Conservation (phyloP, 169 alveolate genomes). For the Eimeria praecox region DNA sequence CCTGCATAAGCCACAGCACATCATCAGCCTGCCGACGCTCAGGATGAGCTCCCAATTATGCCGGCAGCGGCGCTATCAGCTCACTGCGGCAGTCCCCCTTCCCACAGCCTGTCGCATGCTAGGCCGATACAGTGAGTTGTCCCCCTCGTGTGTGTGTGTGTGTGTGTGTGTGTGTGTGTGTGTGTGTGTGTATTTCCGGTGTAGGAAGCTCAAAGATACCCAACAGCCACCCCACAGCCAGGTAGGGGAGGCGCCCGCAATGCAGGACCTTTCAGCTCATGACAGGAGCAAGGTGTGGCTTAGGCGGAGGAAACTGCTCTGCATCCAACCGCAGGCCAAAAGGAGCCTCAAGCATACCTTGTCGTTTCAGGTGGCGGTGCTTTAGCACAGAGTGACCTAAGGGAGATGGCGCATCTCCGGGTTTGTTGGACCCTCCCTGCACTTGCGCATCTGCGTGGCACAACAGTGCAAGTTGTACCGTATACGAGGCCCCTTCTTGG, state of each 20-base stretch:
- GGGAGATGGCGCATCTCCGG: slow-evolving; percentile 15
- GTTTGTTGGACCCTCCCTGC: slow-evolving; percentile 4
- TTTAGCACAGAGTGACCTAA: slow-evolving; percentile 73
- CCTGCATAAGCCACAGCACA: neutral
- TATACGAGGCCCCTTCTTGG: neutral
- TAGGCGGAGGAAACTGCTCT: neutral
- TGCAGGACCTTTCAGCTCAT: neutral
- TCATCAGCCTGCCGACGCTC: neutral
- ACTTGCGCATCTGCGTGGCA: slow-evolving; percentile 59
- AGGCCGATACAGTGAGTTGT: too few relatives aligned
- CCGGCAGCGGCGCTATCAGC: neutral
- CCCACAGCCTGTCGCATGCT: neutral
- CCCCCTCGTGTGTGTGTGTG: neutral
- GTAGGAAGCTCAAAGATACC: neutral
- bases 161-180: too few relatives aligned
- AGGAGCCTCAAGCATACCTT: slow-evolving; percentile 10
- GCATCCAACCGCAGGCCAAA: neutral
- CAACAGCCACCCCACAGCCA: too few relatives aligned
- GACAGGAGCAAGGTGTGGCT: neutral
- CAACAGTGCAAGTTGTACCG: slow-evolving; percentile 33
- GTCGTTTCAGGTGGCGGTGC: slow-evolving; percentile 75
- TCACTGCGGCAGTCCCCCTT: neutral
- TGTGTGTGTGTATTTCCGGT: neutral
- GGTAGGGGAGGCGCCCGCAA: neutral
- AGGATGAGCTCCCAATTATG: neutral